These are phyloP conservation scores for Echinosphaeria canescens DNA, from an alignment of 2,329 filamentous ascomycete genomes.

Conservation along the genomic window DNA sequence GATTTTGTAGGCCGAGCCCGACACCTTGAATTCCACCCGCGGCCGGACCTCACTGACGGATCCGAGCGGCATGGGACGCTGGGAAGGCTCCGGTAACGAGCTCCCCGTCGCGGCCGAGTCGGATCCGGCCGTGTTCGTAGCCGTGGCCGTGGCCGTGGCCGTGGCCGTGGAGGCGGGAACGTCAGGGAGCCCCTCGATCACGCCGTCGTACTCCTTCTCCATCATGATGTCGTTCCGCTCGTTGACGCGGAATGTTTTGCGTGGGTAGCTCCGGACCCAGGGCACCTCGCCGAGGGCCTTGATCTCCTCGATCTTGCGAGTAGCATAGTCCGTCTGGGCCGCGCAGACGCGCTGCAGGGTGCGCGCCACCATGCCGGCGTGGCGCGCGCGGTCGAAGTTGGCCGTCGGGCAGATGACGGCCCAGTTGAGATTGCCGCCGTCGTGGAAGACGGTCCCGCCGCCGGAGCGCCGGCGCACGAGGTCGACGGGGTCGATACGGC, in stretches of 20 bases:
- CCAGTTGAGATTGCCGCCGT: constrained; percentile 85
- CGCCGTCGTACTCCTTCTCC: not conserved
- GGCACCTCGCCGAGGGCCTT: constrained; percentile 20
- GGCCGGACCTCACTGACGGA: too few species aligned
- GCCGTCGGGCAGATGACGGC: constrained; percentile 67
- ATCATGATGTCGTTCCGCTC: constrained; percentile 85
- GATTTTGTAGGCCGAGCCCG: constrained; percentile 88
- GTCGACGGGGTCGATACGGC: constrained; percentile 11
- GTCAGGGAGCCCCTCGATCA: too few species aligned
- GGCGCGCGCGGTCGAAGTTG: constrained; percentile 61
- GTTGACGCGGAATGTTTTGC: too few species aligned
- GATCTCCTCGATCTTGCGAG: too few species aligned
- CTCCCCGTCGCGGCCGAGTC: constrained; percentile 2
- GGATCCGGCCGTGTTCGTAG: too few species aligned
- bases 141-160: too few species aligned
- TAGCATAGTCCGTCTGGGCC: too few species aligned
- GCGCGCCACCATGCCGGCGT: constrained; percentile 85
- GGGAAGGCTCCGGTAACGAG: too few species aligned
- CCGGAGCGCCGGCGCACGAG: constrained; percentile 74
- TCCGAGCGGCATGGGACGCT: too few species aligned
- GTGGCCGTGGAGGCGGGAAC: too few species aligned
- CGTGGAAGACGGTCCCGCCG: constrained; percentile 88
- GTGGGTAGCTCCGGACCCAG: constrained; percentile 22
- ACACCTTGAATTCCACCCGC: constrained; percentile 56
- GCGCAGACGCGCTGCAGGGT: constrained; percentile 44